A percentile compares a stretch with the other conserved stretches of the same genome.
Evolutionary conservation across 176 grass and related monocot genomes (phyloP).

Genomic region (Aegilops speltoides): DNA sequence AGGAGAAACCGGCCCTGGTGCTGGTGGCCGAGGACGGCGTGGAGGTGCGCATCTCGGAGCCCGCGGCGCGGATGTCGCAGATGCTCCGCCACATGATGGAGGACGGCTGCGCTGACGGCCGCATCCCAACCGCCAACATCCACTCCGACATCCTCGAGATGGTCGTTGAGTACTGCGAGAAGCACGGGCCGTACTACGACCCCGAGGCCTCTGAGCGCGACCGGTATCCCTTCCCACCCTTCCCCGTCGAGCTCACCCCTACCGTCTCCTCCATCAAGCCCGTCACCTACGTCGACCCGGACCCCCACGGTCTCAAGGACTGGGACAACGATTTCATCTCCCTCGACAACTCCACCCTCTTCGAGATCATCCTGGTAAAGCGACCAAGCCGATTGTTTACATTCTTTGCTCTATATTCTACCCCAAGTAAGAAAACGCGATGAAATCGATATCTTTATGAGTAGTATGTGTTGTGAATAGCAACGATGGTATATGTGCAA

Average conservation of each 20-base stretch:
- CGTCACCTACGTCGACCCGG: constrained; percentile 32
- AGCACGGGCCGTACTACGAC: constrained; percentile 51
- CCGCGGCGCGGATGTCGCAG: constrained; percentile 57
- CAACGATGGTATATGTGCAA: not conserved
- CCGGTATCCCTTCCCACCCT: constrained; percentile 28
- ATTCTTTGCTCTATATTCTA: not conserved
- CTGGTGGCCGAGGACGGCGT: constrained; percentile 45
- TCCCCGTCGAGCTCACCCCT: constrained; percentile 27
- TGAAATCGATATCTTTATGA: too few species aligned
- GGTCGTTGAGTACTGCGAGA: constrained; percentile 59
- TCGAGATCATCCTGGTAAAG: constrained; percentile 62
- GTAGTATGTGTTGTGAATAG: not conserved
- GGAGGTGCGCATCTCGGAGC: constrained; percentile 41
- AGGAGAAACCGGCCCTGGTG: not conserved
- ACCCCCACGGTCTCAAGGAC: constrained; percentile 45
- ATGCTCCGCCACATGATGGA: constrained; percentile 53
- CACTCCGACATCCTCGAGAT: constrained; percentile 39
- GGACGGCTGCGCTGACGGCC: constrained; percentile 39
- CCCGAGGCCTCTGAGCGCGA: constrained; percentile 14
- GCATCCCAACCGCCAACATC: constrained; percentile 44
- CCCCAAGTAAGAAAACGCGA: not conserved
- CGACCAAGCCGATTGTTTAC: not conserved
- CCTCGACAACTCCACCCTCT: constrained; percentile 59
- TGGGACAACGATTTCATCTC: constrained; percentile 61
- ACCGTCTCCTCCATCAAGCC: not conserved